Evolutionary conservation across 2,329 filamentous ascomycete genomes (phyloP).

Genomic region (Cladophialophora immunda): DNA sequence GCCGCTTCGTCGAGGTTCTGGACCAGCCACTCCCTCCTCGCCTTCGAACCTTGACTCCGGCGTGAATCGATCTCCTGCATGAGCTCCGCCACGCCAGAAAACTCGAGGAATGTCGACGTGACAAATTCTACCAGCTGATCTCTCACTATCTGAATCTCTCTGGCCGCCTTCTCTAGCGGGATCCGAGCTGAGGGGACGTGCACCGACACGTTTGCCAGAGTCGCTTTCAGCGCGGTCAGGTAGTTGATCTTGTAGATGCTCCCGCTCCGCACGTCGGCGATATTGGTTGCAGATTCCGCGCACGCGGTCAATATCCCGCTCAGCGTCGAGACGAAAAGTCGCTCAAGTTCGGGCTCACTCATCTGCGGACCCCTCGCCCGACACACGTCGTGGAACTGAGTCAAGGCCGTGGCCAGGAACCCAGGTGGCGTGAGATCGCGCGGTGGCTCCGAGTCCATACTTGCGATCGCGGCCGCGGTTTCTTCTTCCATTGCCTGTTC

Average conservation of each 20-base stretch:
- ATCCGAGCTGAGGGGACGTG: conserved; percentile 47
- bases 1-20: conserved; percentile 65
- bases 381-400: conserved; percentile 61
- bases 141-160: conserved; percentile 33
- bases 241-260: conserved; percentile 62
- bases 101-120: conserved; percentile 32
- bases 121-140: conserved; percentile 32
- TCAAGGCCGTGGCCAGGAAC: conserved; percentile 34
- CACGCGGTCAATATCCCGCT: conserved; percentile 86
- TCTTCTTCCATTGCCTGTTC: conserved; percentile 42
- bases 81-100: conserved; percentile 36
- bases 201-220: conserved; percentile 63
- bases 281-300: conserved; percentile 66
- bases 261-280: conserved; percentile 48
- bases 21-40: conserved; percentile 42
- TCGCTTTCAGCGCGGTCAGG: conserved; percentile 61
- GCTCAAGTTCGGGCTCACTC: conserved; percentile 73
- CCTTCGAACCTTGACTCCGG: conserved; percentile 6
- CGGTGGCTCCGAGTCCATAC: conserved; percentile 18
- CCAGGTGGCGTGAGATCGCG: conserved; percentile 35
- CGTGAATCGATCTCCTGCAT: conserved; percentile 34
- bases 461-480: conserved; percentile 17
- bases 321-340: conserved; percentile 80
- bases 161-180: conserved; percentile 31
- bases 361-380: conserved; percentile 38